Evolutionary conservation across 129 eudicot species (phyloP).

Genomic region (Sambucus nigra): DNA sequence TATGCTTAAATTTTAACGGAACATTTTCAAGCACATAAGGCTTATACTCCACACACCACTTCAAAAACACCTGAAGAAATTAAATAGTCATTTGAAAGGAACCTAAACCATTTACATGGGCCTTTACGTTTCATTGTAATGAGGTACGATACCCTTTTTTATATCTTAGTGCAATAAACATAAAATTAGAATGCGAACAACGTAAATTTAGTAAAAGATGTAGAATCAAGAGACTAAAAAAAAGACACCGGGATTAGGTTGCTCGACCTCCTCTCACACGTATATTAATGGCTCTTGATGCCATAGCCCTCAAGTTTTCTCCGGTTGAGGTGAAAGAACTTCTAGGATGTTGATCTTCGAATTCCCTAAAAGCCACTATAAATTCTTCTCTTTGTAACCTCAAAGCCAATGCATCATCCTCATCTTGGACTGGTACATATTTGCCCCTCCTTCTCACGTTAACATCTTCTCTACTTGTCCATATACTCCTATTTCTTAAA

Average conservation of each 20-base stretch:
- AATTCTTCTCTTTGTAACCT: conserved; percentile 84
- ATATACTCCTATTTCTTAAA: conserved; percentile 27
- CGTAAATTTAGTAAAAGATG: no score
- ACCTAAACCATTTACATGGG: no score
- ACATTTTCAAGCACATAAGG: no score
- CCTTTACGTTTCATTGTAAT: no score
- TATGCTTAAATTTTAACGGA: no score
- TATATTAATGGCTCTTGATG: conserved; percentile 51
- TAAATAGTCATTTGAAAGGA: no score
- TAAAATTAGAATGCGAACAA: no score
- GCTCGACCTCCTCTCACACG: conserved; percentile 33
- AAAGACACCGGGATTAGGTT: neutral
- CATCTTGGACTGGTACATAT: conserved; percentile 42
- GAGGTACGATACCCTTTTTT: no score
- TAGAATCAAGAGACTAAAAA: neutral
- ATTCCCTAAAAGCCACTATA: conserved; percentile 51
- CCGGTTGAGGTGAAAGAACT: conserved; percentile 38
- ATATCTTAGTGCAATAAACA: no score
- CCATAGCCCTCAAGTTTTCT: conserved; percentile 79
- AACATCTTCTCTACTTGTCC: conserved; percentile 23
- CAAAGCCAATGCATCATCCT: conserved; percentile 80
- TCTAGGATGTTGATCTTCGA: conserved; percentile 21
- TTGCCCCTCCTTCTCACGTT: conserved; percentile 28
- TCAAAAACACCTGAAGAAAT: no score
- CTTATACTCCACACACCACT: no score